Evolutionary conservation across 2,329 filamentous ascomycete genomes (phyloP).

Genomic region (Penicillium sclerotiorum): DNA sequence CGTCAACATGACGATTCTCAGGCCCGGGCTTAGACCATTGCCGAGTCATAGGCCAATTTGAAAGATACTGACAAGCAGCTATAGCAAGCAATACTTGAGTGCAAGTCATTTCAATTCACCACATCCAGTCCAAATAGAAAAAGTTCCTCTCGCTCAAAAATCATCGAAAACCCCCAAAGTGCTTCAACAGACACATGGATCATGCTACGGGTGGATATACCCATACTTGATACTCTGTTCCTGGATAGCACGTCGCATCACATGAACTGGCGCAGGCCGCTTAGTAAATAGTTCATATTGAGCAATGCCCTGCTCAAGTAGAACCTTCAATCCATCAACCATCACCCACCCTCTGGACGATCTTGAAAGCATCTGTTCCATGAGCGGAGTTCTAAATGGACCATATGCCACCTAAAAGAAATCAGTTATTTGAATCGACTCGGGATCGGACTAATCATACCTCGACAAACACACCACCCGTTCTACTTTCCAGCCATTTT

Average conservation of each 20-base stretch:
- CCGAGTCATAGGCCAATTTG: too few relatives aligned
- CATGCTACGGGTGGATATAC: too few relatives aligned
- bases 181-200: too few relatives aligned
- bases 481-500: slow-evolving; percentile 25
- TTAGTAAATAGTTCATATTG: slow-evolving; percentile 30
- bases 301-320: slow-evolving; percentile 28
- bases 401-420: slow-evolving; percentile 19
- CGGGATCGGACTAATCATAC: slow-evolving; percentile 9
- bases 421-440: neutral
- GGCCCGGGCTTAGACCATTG: too few relatives aligned
- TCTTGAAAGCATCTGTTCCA: slow-evolving; percentile 16
- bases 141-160: too few relatives aligned
- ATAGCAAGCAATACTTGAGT: too few relatives aligned
- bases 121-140: too few relatives aligned
- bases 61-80: too few relatives aligned
- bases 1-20: too few relatives aligned
- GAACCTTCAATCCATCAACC: slow-evolving; percentile 24
- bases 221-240: slow-evolving; percentile 17
- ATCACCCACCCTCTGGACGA: slow-evolving; percentile 24
- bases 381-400: slow-evolving; percentile 16
- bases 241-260: slow-evolving; percentile 23
- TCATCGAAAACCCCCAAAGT: too few relatives aligned
- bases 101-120: too few relatives aligned
- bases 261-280: slow-evolving; percentile 25
- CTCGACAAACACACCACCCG: slow-evolving; percentile 28